These are phyloP conservation scores for Cercophora samala DNA, from an alignment of 495 filamentous ascomycete species.

Conservation along the genomic window DNA sequence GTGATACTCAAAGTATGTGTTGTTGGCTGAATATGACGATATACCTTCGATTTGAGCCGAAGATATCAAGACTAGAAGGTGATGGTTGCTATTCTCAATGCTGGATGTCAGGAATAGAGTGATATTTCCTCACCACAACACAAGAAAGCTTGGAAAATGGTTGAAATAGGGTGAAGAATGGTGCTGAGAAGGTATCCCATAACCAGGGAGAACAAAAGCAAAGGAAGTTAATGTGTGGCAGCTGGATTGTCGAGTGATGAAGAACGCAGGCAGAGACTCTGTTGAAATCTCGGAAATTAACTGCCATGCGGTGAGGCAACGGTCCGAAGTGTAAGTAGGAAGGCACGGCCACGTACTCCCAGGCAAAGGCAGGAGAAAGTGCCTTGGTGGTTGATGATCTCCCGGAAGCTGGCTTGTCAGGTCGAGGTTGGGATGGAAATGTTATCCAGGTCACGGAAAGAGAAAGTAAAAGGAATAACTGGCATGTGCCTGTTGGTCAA, in stretches of 20 bases:
- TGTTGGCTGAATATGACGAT: too few species aligned
- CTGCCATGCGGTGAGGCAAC: background rate
- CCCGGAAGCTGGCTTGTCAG: background rate
- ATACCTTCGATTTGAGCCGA: too few species aligned
- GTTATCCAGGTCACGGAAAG: too few species aligned
- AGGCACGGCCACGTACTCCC: background rate
- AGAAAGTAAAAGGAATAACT: background rate
- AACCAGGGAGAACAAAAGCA: background rate
- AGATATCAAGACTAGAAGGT: too few species aligned
- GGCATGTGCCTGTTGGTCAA: too few species aligned
- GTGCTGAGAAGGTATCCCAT: background rate
- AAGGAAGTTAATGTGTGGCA: background rate
- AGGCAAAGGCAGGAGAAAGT: background rate
- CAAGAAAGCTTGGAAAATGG: background rate
- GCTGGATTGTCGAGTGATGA: too few species aligned
- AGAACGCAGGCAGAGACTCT: background rate
- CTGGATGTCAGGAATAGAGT: background rate
- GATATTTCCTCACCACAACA: background rate
- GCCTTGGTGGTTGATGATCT: background rate
- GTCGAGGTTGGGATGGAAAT: background rate
- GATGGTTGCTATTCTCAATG: background rate
- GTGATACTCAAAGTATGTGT: background rate
- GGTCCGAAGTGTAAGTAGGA: background rate
- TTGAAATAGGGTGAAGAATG: background rate
- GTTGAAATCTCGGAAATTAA: background rate